Evolutionary conservation across 2,329 filamentous ascomycete genomes (phyloP).

Genomic region (Penicillium sp.): DNA sequence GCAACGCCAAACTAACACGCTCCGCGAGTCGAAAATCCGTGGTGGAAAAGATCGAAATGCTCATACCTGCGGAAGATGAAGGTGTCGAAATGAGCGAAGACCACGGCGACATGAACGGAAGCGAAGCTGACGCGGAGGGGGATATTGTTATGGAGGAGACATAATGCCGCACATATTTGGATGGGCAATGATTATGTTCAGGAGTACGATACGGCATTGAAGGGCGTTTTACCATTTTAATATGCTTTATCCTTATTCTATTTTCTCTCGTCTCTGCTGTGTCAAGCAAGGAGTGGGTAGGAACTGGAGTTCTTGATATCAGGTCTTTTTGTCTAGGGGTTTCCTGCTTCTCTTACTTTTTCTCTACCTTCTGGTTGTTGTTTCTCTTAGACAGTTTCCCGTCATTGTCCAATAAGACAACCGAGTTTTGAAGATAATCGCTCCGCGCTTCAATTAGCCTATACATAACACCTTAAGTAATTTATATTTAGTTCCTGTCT

Average conservation of each 20-base stretch:
- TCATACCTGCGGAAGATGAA: conserved; percentile 34
- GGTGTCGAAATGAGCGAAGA: conserved; percentile 22
- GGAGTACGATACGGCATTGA: conserved; percentile 30
- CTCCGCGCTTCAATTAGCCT: background rate
- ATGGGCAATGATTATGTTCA: conserved; percentile 13
- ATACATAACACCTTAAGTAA: background rate
- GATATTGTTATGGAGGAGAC: conserved; percentile 39
- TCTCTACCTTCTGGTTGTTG: background rate
- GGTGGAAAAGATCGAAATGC: conserved; percentile 31
- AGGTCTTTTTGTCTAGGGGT: conserved; percentile 7
- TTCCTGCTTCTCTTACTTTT: background rate
- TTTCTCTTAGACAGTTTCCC: background rate
- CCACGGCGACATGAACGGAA: conserved; percentile 28
- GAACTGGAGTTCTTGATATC: conserved; percentile 24
- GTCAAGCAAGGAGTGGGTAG: conserved; percentile 34
- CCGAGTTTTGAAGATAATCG: background rate
- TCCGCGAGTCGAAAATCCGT: conserved; percentile 29
- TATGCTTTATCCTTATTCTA: conserved; percentile 23
- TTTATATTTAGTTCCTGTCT: background rate
- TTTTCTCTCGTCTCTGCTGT: conserved; percentile 22
- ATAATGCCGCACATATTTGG: conserved; percentile 22
- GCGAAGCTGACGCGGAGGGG: conserved; percentile 35
- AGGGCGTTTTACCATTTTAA: conserved; percentile 24
- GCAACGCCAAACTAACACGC: conserved; percentile 23
- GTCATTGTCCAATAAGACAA: background rate